A percentile compares a stretch with the other conserved stretches of the same genome.
Evolutionary conservation across 1,139 yeast species (phyloP).

Genomic region (Saccharomyces hybrid): DNA sequence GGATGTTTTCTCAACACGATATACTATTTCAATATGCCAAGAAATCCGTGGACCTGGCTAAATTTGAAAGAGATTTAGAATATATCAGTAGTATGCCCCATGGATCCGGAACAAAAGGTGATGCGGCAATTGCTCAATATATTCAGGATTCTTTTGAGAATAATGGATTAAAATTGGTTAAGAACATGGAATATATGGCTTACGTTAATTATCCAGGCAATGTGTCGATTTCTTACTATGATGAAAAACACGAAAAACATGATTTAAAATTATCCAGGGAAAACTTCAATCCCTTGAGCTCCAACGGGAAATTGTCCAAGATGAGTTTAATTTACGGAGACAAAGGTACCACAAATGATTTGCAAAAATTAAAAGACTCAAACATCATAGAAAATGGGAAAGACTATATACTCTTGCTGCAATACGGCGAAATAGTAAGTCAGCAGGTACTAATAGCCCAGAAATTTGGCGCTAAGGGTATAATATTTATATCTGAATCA

Average conservation of each 20-base stretch:
- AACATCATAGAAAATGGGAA: constrained; percentile 30
- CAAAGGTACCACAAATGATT: constrained; percentile 57
- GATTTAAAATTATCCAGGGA: constrained; percentile 37
- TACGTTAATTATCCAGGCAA: constrained; percentile 50
- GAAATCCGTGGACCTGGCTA: constrained; percentile 45
- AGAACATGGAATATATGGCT: constrained; percentile 44
- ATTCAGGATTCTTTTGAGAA: constrained; percentile 51
- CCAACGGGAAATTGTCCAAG: constrained; percentile 50
- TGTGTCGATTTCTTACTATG: constrained; percentile 12
- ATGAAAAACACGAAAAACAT: constrained; percentile 37
- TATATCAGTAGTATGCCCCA: constrained; percentile 84
- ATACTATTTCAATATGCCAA: constrained; percentile 45
- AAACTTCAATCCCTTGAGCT: constrained; percentile 65
- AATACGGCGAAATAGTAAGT: constrained; percentile 52
- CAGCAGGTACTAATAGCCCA: constrained; percentile 49
- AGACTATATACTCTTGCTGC: constrained; percentile 50
- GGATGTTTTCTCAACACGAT: constrained; percentile 57
- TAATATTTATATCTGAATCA: constrained; percentile 38
- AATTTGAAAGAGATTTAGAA: constrained; percentile 62
- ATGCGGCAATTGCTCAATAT: constrained; percentile 60
- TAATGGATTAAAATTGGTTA: constrained; percentile 50
- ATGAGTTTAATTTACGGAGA: constrained; percentile 48
- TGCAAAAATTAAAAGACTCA: constrained; percentile 36
- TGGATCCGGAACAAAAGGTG: constrained; percentile 82
- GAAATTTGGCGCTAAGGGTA: constrained; percentile 45